Conservation (phyloP, 352 stramenopile genomes). For the Phytophthora europaea region DNA sequence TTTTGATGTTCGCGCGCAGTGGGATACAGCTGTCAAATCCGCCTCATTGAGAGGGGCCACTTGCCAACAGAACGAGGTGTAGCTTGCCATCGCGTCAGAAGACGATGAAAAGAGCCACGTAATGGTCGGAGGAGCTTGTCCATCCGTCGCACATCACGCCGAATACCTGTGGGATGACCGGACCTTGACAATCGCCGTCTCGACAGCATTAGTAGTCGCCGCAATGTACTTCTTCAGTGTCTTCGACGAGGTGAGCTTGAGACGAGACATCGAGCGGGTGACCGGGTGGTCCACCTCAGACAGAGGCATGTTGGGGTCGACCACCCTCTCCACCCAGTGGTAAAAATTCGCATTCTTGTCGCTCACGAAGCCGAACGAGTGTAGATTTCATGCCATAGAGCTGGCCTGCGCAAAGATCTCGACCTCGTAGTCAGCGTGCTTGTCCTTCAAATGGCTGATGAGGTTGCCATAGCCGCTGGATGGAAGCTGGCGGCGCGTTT, state of each 20-base stretch:
- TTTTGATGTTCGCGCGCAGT: too few species aligned
- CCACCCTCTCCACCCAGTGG: conserved; percentile 6
- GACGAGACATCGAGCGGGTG: background rate
- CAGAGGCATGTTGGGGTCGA: conserved; percentile 16
- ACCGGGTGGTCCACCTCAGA: conserved; percentile 11
- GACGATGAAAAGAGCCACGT: too few species aligned
- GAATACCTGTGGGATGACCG: too few species aligned
- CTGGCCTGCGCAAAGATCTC: background rate
- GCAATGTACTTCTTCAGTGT: conserved; percentile 3
- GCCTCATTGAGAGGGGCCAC: too few species aligned
- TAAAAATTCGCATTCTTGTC: background rate
- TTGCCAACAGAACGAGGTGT: too few species aligned
- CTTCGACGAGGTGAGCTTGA: conserved; percentile 12
- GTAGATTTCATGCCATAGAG: background rate
- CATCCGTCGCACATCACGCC: too few species aligned
- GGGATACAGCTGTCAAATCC: too few species aligned
- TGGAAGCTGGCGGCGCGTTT: background rate
- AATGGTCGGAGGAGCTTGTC: too few species aligned
- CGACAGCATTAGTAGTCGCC: background rate
- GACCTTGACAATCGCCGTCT: background rate
- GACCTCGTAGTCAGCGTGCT: background rate
- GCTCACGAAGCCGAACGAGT: conserved; percentile 1
- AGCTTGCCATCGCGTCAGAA: too few species aligned
- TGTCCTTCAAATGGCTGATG: conserved; percentile 9
- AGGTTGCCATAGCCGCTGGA: conserved; percentile 12